Conservation (phyloP, 2,329 filamentous ascomycete species). For the Diplodia sapinea region DNA sequence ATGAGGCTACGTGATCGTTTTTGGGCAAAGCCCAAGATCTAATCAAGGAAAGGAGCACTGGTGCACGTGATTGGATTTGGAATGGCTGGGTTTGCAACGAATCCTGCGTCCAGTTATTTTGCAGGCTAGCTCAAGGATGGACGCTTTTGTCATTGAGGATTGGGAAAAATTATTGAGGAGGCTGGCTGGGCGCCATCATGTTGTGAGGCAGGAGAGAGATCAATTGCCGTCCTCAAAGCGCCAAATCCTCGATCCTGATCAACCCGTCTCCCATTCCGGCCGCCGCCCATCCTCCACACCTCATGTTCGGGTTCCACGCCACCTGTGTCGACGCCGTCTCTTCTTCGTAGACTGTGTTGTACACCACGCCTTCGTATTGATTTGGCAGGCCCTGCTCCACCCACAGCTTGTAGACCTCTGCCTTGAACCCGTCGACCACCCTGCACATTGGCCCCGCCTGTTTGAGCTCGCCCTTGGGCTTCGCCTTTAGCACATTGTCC, state of each 20-base stretch:
- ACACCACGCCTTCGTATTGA: slow-evolving; percentile 41
- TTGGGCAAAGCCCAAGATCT: background rate
- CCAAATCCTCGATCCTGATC: slow-evolving; percentile 57
- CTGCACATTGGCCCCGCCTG: slow-evolving; percentile 40
- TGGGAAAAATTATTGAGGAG: background rate
- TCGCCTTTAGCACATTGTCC: background rate
- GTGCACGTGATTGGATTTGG: background rate
- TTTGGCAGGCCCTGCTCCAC: slow-evolving; percentile 34
- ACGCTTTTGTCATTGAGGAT: background rate
- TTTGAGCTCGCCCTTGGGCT: background rate
- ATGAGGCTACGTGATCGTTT: background rate
- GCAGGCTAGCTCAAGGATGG: background rate
- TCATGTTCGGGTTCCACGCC: slow-evolving; percentile 59
- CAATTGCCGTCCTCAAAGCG: slow-evolving; percentile 15
- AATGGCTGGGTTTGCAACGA: background rate
- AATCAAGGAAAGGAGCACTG: background rate
- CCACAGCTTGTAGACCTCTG: slow-evolving; percentile 38
- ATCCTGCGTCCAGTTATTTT: background rate
- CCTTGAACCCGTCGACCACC: slow-evolving; percentile 52
- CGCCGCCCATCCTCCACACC: slow-evolving; percentile 57
- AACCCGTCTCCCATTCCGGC: slow-evolving; percentile 57
- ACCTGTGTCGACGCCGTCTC: slow-evolving; percentile 52
- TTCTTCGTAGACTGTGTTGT: slow-evolving; percentile 54
- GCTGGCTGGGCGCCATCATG: background rate
- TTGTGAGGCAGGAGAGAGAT: background rate